These are phyloP conservation scores for Candida orba DNA, from an alignment of 805 yeast genomes.

Conservation along the genomic window DNA sequence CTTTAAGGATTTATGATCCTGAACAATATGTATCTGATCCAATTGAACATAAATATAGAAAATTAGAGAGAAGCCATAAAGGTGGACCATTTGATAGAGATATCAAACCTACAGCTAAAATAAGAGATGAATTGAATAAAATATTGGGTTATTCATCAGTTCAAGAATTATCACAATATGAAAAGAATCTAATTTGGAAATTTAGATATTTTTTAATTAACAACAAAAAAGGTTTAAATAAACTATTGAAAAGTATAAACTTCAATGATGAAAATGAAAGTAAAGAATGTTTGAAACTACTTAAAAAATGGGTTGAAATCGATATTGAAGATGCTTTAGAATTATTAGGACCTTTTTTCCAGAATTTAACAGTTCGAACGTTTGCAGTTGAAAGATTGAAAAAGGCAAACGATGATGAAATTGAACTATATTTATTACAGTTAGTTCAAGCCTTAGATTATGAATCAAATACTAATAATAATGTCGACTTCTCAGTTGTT, in stretches of 20 bases:
- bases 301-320: constrained; percentile 66
- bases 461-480: constrained; percentile 33
- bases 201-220: constrained; percentile 76
- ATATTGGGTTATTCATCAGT: constrained; percentile 79
- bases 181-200: constrained; percentile 85
- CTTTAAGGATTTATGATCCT: constrained; percentile 53
- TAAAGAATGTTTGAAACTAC: constrained; percentile 65
- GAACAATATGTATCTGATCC: constrained; percentile 69
- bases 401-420: constrained; percentile 71
- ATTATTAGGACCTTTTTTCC: constrained; percentile 70
- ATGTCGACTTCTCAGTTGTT: constrained; percentile 32
- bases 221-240: constrained; percentile 62
- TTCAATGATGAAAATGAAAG: constrained; percentile 84
- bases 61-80: constrained; percentile 76
- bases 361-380: constrained; percentile 64
- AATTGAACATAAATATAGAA: constrained; percentile 79
- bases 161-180: constrained; percentile 71
- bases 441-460: constrained; percentile 87
- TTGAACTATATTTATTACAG: constrained; percentile 78
- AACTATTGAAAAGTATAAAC: constrained; percentile 79
- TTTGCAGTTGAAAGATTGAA: constrained; percentile 83
- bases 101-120: constrained; percentile 78
- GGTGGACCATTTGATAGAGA: constrained; percentile 74
- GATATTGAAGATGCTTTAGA: constrained; percentile 85
- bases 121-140: constrained; percentile 62